Percentiles rank a stretch among this genome's conserved stretches.
phyloP scores from a whole-genome alignment of 163 green algal species.

The Picocystis sp. region DNA sequence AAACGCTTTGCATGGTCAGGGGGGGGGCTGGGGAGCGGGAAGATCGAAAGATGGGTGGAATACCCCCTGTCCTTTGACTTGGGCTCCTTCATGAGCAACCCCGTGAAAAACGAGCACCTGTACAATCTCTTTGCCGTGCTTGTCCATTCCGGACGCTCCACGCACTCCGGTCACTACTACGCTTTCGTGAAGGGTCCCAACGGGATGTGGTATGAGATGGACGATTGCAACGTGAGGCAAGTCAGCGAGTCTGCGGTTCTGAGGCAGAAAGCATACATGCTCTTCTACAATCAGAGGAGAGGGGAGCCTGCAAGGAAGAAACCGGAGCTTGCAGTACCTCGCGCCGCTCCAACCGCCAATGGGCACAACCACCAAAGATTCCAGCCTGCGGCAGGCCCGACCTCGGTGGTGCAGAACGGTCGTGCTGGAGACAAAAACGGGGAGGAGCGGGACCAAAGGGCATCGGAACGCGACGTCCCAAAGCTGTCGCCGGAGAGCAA shows the following conservation, averaged over 20 bases:
- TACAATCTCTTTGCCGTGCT: conserved; percentile 88
- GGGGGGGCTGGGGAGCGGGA: conserved; percentile 12
- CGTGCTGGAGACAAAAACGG: not conserved
- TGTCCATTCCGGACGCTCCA: conserved; percentile 69
- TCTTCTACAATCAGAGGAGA: conserved; percentile 62
- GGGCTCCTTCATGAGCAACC: conserved; percentile 45
- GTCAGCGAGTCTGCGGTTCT: conserved; percentile 55
- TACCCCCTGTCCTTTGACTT: conserved; percentile 32
- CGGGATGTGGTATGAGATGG: conserved; percentile 67
- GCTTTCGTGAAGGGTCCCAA: conserved; percentile 58
- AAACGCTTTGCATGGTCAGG: conserved; percentile 48
- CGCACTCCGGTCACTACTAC: conserved; percentile 90
- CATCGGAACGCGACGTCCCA: not conserved
- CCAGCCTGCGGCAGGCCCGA: not conserved
- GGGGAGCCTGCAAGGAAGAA: conserved; percentile 4
- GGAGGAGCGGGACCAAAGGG: not conserved
- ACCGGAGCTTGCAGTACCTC: not conserved
- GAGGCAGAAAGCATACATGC: conserved; percentile 80
- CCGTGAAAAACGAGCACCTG: conserved; percentile 16
- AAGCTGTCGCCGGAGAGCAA: not conserved
- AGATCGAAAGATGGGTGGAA: conserved; percentile 25
- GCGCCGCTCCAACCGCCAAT: not conserved
- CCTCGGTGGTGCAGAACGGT: not conserved
- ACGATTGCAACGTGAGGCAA: conserved; percentile 51
- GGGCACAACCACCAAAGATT: not conserved